Percentiles rank a stretch among this genome's conserved stretches.
phyloP scores from a whole-genome alignment of 1,284 basidiomycete species.

The Puccinia sorghi region DNA sequence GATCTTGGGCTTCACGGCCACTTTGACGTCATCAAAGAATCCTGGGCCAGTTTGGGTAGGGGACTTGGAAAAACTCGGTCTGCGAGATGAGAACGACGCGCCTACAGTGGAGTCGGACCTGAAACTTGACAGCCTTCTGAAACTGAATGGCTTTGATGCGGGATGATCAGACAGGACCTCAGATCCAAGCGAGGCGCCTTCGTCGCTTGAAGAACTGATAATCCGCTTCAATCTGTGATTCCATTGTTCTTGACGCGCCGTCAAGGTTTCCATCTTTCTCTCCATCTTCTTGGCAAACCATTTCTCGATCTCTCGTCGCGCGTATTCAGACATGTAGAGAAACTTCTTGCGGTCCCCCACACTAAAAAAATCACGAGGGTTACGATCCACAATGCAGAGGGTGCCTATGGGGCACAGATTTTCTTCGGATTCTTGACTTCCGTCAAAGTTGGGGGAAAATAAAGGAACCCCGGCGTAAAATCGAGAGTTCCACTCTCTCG shows the following conservation, averaged over 20 bases:
- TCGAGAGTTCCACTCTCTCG: slow-evolving; percentile 9
- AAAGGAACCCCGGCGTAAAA: slow-evolving; percentile 51
- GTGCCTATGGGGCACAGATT: slow-evolving; percentile 54
- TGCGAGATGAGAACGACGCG: not conserved
- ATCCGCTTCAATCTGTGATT: slow-evolving; percentile 4
- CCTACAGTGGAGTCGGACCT: slow-evolving; percentile 16
- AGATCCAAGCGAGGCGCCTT: not conserved
- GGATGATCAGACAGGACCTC: slow-evolving; percentile 21
- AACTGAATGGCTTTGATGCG: not conserved
- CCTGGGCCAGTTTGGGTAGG: slow-evolving; percentile 15
- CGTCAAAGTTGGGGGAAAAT: slow-evolving; percentile 47
- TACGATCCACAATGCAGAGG: slow-evolving; percentile 55
- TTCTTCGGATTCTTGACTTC: slow-evolving; percentile 39
- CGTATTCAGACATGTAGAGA: slow-evolving; percentile 51
- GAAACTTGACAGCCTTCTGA: not conserved
- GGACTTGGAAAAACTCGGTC: not conserved
- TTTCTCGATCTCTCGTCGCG: slow-evolving; percentile 52
- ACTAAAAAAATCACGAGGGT: slow-evolving; percentile 53
- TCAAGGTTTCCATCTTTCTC: slow-evolving; percentile 14
- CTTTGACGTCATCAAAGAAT: slow-evolving; percentile 30
- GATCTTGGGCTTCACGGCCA: slow-evolving; percentile 50
- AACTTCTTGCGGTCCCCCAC: slow-evolving; percentile 54
- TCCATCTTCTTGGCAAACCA: slow-evolving; percentile 51
- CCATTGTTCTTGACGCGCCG: slow-evolving; percentile 7
- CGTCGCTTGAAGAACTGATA: slow-evolving; percentile 6